A percentile compares a stretch with the other conserved stretches of the same genome.
Conservation (phyloP, 768 basidiomycete genomes). For the Leccinum longicurvipes region DNA sequence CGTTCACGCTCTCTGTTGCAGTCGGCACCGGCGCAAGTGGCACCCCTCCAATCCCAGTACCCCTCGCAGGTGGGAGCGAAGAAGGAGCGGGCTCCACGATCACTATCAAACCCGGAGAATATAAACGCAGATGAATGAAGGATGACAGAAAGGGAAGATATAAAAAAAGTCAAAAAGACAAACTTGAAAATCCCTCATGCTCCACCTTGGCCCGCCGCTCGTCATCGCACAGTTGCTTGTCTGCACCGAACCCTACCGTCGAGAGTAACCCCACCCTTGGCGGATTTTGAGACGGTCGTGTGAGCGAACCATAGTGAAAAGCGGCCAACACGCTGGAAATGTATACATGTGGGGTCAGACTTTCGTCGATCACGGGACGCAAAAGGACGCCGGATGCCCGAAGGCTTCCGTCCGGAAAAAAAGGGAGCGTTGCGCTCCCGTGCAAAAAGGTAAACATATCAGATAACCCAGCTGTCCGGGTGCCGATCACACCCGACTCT, state of each 20-base stretch:
- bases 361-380: background rate
- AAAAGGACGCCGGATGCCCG: conserved; percentile 11
- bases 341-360: background rate
- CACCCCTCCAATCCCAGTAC: conserved; percentile 28
- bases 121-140: background rate
- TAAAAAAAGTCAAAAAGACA: background rate
- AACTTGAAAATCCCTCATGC: conserved; percentile 29
- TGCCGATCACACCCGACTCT: background rate
- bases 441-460: background rate
- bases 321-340: conserved; percentile 55
- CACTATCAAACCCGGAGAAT: conserved; percentile 26
- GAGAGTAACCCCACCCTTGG: conserved; percentile 71
- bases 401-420: conserved; percentile 10
- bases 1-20: conserved; percentile 7
- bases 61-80: conserved; percentile 19
- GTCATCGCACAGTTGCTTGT: conserved; percentile 34
- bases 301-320: conserved; percentile 72
- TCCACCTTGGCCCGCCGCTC: conserved; percentile 34
- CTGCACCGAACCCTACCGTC: conserved; percentile 60
- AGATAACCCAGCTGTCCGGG: background rate
- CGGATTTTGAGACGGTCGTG: conserved; percentile 61
- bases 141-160: background rate
- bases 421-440: background rate
- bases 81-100: conserved; percentile 42
- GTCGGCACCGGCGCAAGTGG: conserved; percentile 25